Evolutionary conservation across 2,329 filamentous ascomycete species (phyloP), one percentile per base, ranked within the genome.

Genomic region (Fonsecaea monophora): DNA sequence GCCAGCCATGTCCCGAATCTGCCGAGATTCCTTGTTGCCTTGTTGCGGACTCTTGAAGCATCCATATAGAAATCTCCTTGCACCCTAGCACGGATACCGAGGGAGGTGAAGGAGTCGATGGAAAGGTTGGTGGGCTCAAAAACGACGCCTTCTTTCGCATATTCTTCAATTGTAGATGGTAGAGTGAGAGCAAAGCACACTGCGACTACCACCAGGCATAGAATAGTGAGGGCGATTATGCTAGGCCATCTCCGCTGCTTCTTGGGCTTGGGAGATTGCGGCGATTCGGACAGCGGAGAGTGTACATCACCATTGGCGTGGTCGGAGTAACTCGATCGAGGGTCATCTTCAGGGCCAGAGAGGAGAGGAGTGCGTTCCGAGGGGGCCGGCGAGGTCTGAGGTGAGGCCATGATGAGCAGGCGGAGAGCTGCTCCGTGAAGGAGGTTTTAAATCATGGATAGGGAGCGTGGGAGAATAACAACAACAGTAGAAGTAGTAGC

Each of bases 21-120:
- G 50, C 95, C 95, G 59, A 98, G 80, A 71, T 90, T 88, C 70
- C 92, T 86, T 34, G 94, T 86, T 62, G 89, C 84, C 60, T 87
- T 83, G 71, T 91, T 90, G 68, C 85, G 79, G 21, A 98, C 93
- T 59, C 88, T 88, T 4, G 86, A 87, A 0, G 90, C 90, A 77
- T 98, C 92, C 71, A 99, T 86, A 53, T 83, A 85, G 74, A 98
- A 92, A 62, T 91, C 90, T 21, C 91, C 94, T 74, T 94, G 90
- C 55, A 99, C 84, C 69, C 92, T 89, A 37, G 92, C 90, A 68
- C 86, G 87, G 8, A 97, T 86, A 12, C 95, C 94, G 66, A 89
- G 85, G 7, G 87, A 76, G 0, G 92, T 97, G 71, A 97, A 90
- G 1, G 90, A 92, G 74, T 95, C 91, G 67, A 99, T 88, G 1